A percentile compares a stretch with the other conserved stretches of the same genome.
Conservation (phyloP, 1,284 basidiomycete species). For the Heimioporus punctisporus region DNA sequence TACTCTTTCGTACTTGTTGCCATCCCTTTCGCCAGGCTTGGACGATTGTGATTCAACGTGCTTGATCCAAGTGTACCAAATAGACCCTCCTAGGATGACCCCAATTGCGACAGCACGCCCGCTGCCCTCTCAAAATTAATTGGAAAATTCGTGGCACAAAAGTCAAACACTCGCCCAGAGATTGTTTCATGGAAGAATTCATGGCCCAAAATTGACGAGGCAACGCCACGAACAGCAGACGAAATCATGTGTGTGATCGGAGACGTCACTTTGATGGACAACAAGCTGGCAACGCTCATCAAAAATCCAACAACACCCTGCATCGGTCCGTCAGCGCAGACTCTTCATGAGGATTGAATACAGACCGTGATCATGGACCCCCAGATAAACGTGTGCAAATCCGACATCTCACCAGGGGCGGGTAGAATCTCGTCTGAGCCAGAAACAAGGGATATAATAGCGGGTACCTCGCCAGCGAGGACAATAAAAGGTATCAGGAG, state of each 20-base stretch:
- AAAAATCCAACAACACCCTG: slow-evolving; percentile 85
- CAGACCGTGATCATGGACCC: slow-evolving; percentile 78
- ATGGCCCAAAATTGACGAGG: slow-evolving; percentile 75
- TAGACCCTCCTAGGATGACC: slow-evolving; percentile 78
- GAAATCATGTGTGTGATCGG: slow-evolving; percentile 94
- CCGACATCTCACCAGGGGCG: slow-evolving; percentile 41
- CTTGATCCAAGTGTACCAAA: slow-evolving; percentile 88
- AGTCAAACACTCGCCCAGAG: slow-evolving; percentile 55
- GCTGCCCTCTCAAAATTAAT: slow-evolving; percentile 39
- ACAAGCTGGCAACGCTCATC: slow-evolving; percentile 87
- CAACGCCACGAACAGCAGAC: slow-evolving; percentile 83
- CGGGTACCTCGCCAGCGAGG: slow-evolving; percentile 70
- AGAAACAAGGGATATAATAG: slow-evolving; percentile 59
- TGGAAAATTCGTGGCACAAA: background rate
- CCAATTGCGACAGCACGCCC: slow-evolving; percentile 80
- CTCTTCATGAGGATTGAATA: slow-evolving; percentile 4
- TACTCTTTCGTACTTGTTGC: slow-evolving; percentile 45
- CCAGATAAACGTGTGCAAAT: slow-evolving; percentile 70
- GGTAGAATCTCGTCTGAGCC: slow-evolving; percentile 39
- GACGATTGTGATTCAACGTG: slow-evolving; percentile 59
- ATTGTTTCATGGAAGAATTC: slow-evolving; percentile 79
- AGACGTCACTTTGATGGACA: slow-evolving; percentile 91
- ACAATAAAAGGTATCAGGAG: slow-evolving; percentile 68
- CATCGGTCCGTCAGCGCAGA: slow-evolving; percentile 3
- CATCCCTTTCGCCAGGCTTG: slow-evolving; percentile 25